A percentile compares a stretch with the other conserved stretches of the same genome.
phyloP scores from a whole-genome alignment of 257 asterid genomes.

The Nicotiana tabacum region DNA sequence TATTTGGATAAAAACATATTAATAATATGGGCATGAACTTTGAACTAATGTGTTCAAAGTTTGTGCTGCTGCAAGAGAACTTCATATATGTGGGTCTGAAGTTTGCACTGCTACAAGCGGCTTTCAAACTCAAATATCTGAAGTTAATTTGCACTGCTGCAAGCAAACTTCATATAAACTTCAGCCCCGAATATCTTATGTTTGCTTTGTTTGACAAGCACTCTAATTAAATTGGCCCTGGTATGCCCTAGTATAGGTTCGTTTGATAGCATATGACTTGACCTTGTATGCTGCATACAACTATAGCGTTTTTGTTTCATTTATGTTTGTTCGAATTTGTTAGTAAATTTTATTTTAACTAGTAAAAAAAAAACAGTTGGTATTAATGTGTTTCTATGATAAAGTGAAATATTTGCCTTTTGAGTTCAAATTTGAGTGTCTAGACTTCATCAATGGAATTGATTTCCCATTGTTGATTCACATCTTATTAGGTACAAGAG shows the following conservation, averaged over 20 bases:
- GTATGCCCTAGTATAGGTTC: not conserved
- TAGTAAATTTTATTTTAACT: not conserved
- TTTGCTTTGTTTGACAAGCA: not conserved
- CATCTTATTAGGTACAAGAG: slow-evolving; percentile 31
- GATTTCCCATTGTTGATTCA: slow-evolving; percentile 52
- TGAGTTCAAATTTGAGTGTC: not conserved
- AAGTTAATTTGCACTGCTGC: no score
- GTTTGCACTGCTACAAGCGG: no score
- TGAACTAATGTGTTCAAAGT: no score
- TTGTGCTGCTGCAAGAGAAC: no score
- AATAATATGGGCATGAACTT: no score
- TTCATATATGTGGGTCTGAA: no score
- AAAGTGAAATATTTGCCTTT: not conserved
- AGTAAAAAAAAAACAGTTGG: not conserved
- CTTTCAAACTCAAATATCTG: no score
- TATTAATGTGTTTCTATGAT: not conserved
- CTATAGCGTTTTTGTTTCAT: not conserved
- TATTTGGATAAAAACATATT: no score
- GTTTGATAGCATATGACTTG: not conserved
- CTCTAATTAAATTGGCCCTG: not conserved
- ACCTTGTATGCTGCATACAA: not conserved
- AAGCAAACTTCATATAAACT: no score
- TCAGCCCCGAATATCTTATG: no score
- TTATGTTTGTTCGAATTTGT: not conserved
- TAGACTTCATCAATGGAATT: not conserved